phyloP scores from a whole-genome alignment of 768 basidiomycete genomes.

The Rhodotorula paludigena region DNA sequence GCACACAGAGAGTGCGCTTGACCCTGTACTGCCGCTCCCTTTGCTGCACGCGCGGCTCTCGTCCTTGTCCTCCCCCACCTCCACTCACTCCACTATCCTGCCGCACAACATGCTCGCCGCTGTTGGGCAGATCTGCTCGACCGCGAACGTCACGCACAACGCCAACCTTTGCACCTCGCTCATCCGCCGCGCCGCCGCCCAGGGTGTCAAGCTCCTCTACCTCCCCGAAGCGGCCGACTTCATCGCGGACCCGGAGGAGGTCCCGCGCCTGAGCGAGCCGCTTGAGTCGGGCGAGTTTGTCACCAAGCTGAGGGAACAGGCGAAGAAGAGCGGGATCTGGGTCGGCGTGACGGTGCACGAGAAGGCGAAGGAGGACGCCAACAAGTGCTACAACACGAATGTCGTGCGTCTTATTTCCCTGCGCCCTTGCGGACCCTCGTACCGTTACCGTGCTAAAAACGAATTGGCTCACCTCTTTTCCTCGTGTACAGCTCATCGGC shows the following conservation, averaged over 20 bases:
- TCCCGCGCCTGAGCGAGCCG: conserved; percentile 13
- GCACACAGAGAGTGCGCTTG: no score
- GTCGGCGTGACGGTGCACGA: conserved; percentile 42
- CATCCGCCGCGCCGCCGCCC: conserved; percentile 29
- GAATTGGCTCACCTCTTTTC: no score
- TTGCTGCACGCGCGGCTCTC: no score
- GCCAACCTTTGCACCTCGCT: conserved; percentile 15
- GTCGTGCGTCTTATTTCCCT: conserved; percentile 21
- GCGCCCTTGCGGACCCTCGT: no score
- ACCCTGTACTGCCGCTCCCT: no score
- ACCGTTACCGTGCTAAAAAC: no score
- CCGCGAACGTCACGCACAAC: conserved; percentile 31
- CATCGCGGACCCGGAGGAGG: conserved; percentile 28
- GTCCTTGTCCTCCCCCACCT: no score
- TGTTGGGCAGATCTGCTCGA: conserved; percentile 41
- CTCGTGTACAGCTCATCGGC: conserved; percentile 30
- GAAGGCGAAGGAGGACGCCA: conserved; percentile 9
- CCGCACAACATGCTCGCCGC: conserved; percentile 40
- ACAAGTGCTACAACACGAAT: conserved; percentile 40
- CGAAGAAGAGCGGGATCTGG: conserved; percentile 27
- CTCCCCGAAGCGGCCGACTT: conserved; percentile 43
- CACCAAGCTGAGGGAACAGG: conserved; percentile 13
- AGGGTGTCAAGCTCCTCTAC: conserved; percentile 15
- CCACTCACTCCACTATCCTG: no score
- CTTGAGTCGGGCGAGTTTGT: conserved; percentile 34